Conservation (phyloP, 2,329 filamentous ascomycete genomes). For the Colletotrichum karsti region DNA sequence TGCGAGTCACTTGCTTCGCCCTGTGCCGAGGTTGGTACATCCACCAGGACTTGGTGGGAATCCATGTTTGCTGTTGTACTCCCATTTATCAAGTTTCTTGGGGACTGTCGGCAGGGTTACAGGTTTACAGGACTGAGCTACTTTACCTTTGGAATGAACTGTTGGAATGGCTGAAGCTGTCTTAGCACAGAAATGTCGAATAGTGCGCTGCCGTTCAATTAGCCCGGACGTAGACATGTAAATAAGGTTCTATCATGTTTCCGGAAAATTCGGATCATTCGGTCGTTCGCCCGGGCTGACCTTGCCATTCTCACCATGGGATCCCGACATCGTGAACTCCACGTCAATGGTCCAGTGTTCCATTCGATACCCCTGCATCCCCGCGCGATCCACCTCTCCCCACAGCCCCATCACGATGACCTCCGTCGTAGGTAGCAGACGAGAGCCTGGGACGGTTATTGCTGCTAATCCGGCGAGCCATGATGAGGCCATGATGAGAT, state of each 20-base stretch:
- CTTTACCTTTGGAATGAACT: conserved; percentile 4
- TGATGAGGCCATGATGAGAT: neutral
- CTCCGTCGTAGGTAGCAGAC: too few relatives aligned
- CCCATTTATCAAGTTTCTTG: conserved; percentile 15
- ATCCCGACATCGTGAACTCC: neutral
- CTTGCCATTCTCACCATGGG: neutral
- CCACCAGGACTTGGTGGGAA: neutral
- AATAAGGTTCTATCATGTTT: neutral
- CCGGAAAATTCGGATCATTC: neutral
- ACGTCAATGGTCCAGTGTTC: neutral
- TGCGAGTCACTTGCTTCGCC: conserved; percentile 1
- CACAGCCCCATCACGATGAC: neutral
- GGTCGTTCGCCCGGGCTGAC: neutral
- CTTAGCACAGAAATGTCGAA: neutral
- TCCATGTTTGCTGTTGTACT: neutral
- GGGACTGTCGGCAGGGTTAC: neutral
- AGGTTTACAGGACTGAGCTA: neutral
- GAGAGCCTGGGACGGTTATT: neutral
- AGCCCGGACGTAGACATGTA: neutral
- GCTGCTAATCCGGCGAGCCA: too few relatives aligned
- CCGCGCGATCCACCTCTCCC: neutral
- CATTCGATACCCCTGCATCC: neutral
- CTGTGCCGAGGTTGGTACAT: neutral
- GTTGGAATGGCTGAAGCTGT: neutral
- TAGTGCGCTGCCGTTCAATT: neutral